Base-by-base conservation (phyloP, 768 basidiomycete species). In the Tricholoma saponaceum region DNA sequence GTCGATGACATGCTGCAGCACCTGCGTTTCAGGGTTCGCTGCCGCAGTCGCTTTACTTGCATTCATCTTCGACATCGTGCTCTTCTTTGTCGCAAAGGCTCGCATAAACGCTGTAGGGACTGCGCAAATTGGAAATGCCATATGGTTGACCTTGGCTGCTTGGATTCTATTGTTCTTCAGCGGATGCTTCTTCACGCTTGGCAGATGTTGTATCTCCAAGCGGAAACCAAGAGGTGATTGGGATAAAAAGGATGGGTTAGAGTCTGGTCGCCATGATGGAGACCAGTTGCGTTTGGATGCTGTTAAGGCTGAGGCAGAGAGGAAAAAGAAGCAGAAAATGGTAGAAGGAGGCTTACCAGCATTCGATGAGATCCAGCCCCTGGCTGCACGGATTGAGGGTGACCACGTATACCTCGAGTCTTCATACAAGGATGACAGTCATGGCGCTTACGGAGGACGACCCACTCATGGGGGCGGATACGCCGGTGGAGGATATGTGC, bases 131-230 rank as follows among this genome's bases (percentile, higher is more conserved):
- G 95, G 95, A n/a, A 87, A 81, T 58, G 93, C 90, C 20, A 82
- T 95, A 43, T 98, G 95, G 95, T 75, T 98, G 47, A 93, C 92
- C 2, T 82, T 98, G 32, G 88, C 84, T 1, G 91, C 92, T 0
- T 94, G 89, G 82, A 23, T 95, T 16, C 76, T 95, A 18, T 78
- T 98, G 43, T 92, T 95, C 80, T 89, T 97, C 71, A 88, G 90
- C 46, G 91, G 93, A 12, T 96, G 93, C 70, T 87, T 93, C 76
- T 96, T 85, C 67, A 81, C 86, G 2, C 64, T 93, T 39, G 95
- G 95, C 14, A 80, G 90, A 58, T 95, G 94, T 62, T 96, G 94
- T 67, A 80, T 93, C n/a, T 76, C 74, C 32, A 81, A 81, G 26
- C 81, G 85, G 51, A 55, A 66, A 41, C 75, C 74, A 12, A 71